Percentiles rank a stretch among this genome's conserved stretches.
phyloP scores from a whole-genome alignment of 2,329 filamentous ascomycete species.

The Aureobasidium sp. region DNA sequence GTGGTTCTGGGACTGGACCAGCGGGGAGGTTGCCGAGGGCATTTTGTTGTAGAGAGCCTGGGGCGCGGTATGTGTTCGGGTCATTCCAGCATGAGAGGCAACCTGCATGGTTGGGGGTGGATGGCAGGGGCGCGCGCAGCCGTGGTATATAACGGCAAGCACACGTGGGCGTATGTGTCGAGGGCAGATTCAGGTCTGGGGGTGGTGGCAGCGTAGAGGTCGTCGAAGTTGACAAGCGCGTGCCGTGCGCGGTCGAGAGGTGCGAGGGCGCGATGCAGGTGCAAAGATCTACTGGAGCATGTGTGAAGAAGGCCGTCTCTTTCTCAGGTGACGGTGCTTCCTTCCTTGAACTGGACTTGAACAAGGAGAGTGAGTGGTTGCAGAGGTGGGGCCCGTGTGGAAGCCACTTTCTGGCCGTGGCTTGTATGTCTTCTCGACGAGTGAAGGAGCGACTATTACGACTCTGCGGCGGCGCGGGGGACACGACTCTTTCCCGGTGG shows the following conservation, averaged over 20 bases:
- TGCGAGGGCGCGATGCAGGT: not conserved
- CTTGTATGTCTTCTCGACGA: not conserved
- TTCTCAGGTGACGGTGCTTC: not conserved
- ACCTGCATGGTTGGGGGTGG: constrained; percentile 19
- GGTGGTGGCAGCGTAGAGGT: not conserved
- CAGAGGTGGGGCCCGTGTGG: constrained; percentile 1
- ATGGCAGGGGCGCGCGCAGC: not conserved
- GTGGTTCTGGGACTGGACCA: constrained; percentile 36
- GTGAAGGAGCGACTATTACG: not conserved
- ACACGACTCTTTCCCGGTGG: not conserved
- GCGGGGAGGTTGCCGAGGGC: constrained; percentile 26
- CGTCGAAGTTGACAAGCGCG: not conserved
- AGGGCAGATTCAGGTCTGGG: not conserved
- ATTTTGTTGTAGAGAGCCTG: constrained; percentile 20
- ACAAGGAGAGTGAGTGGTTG: not conserved
- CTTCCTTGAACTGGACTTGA: not conserved
- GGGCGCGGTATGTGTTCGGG: constrained; percentile 23
- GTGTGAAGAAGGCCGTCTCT: not conserved
- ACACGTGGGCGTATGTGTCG: constrained; percentile 1
- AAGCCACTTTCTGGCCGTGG: constrained; percentile 7
- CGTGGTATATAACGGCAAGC: not conserved
- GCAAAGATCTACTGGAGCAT: not conserved
- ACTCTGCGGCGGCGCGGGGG: not conserved
- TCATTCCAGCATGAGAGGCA: constrained; percentile 22
- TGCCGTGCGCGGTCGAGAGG: constrained; percentile 2